Conservation (phyloP, 371 early-diverging fungal genomes). For the Nematocida parisii region DNA sequence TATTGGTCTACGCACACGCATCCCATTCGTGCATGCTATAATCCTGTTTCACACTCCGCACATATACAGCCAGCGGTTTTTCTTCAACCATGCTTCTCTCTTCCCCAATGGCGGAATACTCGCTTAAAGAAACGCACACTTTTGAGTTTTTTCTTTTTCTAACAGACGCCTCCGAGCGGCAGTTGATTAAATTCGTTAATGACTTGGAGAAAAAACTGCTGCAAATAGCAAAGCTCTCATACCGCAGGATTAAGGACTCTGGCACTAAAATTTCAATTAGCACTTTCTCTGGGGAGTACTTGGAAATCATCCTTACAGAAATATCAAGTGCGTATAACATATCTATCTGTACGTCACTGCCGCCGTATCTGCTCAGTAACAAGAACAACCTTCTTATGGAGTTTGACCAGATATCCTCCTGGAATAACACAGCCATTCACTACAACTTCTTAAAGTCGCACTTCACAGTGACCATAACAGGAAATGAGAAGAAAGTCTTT, state of each 20-base stretch:
- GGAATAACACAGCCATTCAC: conserved; percentile 6
- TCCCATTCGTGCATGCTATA: conserved; percentile 65
- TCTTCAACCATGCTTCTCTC: background rate
- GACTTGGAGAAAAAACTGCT: conserved; percentile 34
- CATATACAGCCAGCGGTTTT: background rate
- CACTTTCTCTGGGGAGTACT: background rate
- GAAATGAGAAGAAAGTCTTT: conserved; percentile 9
- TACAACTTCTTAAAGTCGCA: background rate
- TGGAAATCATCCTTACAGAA: background rate
- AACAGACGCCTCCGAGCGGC: background rate
- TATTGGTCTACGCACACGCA: conserved; percentile 55
- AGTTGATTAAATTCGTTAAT: conserved; percentile 18
- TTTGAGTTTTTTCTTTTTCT: background rate
- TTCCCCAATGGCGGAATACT: background rate
- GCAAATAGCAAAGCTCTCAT: background rate
- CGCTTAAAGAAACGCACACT: background rate
- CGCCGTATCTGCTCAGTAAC: conserved; percentile 26
- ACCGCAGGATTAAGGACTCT: conserved; percentile 3
- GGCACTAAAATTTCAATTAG: conserved; percentile 14
- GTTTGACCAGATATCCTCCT: conserved; percentile 20
- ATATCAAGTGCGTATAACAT: background rate
- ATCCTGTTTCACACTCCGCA: conserved; percentile 43
- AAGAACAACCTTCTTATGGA: conserved; percentile 35
- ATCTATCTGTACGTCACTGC: background rate
- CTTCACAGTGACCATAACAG: conserved; percentile 19